Evolutionary conservation across 257 asterid species (phyloP), one percentile per base, ranked within the genome.

Genomic region (Fraxinus pennsylvanica): DNA sequence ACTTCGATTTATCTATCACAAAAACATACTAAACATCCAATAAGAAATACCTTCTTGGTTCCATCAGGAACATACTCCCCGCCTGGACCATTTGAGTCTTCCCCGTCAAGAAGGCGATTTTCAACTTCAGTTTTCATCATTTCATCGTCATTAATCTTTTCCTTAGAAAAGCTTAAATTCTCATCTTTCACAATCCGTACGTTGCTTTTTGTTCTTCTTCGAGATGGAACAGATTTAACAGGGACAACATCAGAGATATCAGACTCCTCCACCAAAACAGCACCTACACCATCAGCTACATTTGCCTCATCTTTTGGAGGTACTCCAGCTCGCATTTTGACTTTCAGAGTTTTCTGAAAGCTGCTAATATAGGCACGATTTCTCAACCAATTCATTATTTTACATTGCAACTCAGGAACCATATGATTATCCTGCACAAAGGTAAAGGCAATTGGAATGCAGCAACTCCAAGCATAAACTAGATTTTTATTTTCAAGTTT

Each of bases 171-270:
- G 82, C 76, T 81, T 19, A 81, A 82, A 52, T 78, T 75, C 39
- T 84, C 94, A 76, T 87, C 90, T 76, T 81, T 82, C 81, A 85
- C 80, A 82, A 82, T 80, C 83, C 85, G 81, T 22, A 81, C 45
- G 80, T 84, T 87, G 89, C 91, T 89, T 85, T 89, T 93, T 73
- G 94, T 88, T 90, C 97, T 88, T 85, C 96, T 87, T 39, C 91
- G 88, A 85, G 92, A 89, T 78, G 97, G 96, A 80, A 90, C 87
- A 25, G 91, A 86, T 81, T 95, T 93, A 50, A 95, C 90, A 25
- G 94, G 92, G 81, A 90, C 93, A 77, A 84, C 83, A 80, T 78
- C 89, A 50, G 90, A 72, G 68, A 77, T 81, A 83, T 83, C 88
- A 74, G 91, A 86, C 68, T 88, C 92, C 68, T 87, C 84, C 43